Percentiles rank a stretch among this genome's conserved stretches.
phyloP scores from a whole-genome alignment of 83 land plant species.

The Diphasiastrum complanatum region DNA sequence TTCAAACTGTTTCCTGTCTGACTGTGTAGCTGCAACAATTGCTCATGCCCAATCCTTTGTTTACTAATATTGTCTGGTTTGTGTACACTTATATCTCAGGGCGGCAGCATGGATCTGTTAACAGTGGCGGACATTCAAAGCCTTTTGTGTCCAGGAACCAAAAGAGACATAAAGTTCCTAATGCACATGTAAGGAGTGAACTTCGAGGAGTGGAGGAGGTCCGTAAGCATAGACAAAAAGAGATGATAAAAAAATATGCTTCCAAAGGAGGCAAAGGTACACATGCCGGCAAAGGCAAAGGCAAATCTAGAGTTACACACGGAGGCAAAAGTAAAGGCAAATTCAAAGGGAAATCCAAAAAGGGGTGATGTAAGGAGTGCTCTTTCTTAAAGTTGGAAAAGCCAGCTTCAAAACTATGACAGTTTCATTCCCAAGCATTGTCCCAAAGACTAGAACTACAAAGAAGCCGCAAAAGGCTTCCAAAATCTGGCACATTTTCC shows the following conservation, averaged over 20 bases:
- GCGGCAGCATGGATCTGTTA: not conserved
- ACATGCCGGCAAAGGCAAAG: constrained; percentile 6
- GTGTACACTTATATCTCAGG: not conserved
- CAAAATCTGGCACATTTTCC: too few species aligned
- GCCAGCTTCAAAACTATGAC: too few species aligned
- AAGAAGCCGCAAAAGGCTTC: too few species aligned
- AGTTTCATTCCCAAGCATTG: too few species aligned
- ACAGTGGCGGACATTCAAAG: not conserved
- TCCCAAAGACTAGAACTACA: too few species aligned
- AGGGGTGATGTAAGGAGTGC: too few species aligned
- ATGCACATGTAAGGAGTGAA: constrained; percentile 68
- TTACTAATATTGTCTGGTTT: not conserved
- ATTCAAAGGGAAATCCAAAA: too few species aligned
- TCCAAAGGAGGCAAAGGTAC: constrained; percentile 9
- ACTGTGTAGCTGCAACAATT: too few species aligned
- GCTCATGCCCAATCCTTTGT: not conserved
- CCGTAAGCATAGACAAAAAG: constrained; percentile 71
- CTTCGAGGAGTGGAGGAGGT: constrained; percentile 73
- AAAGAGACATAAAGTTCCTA: constrained; percentile 39
- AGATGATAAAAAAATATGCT: constrained; percentile 31
- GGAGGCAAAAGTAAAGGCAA: too few species aligned
- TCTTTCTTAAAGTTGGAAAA: too few species aligned
- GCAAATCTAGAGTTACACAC: too few species aligned
- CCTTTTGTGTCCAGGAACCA: constrained; percentile 1
- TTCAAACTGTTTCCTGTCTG: too few species aligned